A percentile compares a stretch with the other conserved stretches of the same genome.
Conservation (phyloP, 2,329 filamentous ascomycete genomes). For the Knufia fluminis region DNA sequence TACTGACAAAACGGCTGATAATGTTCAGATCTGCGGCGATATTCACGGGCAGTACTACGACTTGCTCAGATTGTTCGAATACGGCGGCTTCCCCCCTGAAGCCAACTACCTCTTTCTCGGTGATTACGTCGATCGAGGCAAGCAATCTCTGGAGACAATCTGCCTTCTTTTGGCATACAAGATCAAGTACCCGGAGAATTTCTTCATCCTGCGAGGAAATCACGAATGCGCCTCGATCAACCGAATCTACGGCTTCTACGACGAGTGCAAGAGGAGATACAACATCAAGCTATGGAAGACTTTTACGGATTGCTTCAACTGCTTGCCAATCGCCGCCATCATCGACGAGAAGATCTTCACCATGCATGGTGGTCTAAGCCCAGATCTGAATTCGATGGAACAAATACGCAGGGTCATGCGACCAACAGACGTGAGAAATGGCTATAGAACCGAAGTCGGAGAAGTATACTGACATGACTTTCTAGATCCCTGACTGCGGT, state of each 20-base stretch:
- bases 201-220: conserved; percentile 97
- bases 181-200: conserved; percentile 99
- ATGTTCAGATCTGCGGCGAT: conserved; percentile 86
- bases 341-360: conserved; percentile 99
- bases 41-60: conserved; percentile 99
- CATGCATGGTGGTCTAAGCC: conserved; percentile 96
- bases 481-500: conserved; percentile 94
- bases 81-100: conserved; percentile 94
- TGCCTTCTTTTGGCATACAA: conserved; percentile 95
- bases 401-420: conserved; percentile 98
- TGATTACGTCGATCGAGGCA: conserved; percentile 97
- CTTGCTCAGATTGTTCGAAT: conserved; percentile 92
- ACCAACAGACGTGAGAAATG: conserved; percentile 80
- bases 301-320: conserved; percentile 99
- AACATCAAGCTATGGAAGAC: conserved; percentile 99
- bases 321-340: conserved; percentile 92
- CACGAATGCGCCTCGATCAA: conserved; percentile 99
- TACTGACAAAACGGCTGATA: conserved; percentile 4
- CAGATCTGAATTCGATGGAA: conserved; percentile 98
- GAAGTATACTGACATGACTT: background rate
- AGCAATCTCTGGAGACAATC: conserved; percentile 98
- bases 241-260: conserved; percentile 98
- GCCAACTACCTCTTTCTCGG: conserved; percentile 99
- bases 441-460: conserved; percentile 7
- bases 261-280: conserved; percentile 97